phyloP scores from a whole-genome alignment of 2,329 filamentous ascomycete genomes.

The Xylaria sp. region DNA sequence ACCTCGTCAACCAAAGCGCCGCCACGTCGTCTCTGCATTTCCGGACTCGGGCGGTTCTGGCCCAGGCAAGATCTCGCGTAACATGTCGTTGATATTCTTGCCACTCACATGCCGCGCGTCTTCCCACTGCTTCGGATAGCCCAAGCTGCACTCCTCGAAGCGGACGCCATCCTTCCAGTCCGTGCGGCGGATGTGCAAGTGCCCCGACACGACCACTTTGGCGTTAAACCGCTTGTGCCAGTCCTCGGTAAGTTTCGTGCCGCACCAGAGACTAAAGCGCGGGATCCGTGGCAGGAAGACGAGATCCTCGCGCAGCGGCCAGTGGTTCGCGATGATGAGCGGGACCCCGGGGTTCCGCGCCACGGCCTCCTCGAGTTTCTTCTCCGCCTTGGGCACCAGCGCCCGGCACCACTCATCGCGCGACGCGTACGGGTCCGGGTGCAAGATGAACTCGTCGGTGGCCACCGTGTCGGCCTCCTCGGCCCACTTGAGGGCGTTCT shows the following conservation, averaged over 20 bases:
- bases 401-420: conserved; percentile 52
- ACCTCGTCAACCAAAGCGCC: conserved; percentile 43
- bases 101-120: conserved; percentile 44
- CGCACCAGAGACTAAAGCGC: conserved; percentile 55
- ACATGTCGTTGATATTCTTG: conserved; percentile 49
- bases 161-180: conserved; percentile 54
- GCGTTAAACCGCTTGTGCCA: conserved; percentile 53
- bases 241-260: conserved; percentile 51
- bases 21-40: conserved; percentile 42
- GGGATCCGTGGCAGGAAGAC: conserved; percentile 51
- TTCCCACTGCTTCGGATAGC: conserved; percentile 54
- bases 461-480: conserved; percentile 51
- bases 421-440: conserved; percentile 51
- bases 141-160: conserved; percentile 54
- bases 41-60: conserved; percentile 43
- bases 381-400: conserved; percentile 46
- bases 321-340: conserved; percentile 53
- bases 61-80: conserved; percentile 53
- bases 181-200: conserved; percentile 54
- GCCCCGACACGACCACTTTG: conserved; percentile 53
- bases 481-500: conserved; percentile 57
- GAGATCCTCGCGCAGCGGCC: conserved; percentile 53
- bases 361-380: conserved; percentile 46
- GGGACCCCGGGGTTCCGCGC: conserved; percentile 39
- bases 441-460: conserved; percentile 54